These are phyloP conservation scores for Oryza glumipatula DNA, from an alignment of 176 grass and related monocot species.

Conservation along the genomic window DNA sequence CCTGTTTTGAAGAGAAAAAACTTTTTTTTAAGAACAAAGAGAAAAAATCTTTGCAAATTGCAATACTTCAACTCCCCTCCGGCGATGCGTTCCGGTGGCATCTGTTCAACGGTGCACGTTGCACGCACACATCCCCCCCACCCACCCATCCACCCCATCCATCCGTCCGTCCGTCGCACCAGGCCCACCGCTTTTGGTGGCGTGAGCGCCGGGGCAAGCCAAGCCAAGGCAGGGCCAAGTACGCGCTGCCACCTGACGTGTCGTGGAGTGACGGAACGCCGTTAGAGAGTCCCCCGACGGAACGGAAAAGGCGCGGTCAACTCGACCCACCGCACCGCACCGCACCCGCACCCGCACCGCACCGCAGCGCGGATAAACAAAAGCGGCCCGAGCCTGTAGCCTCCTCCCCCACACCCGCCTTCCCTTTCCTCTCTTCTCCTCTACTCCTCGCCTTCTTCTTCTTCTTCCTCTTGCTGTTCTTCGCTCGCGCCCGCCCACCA, in stretches of 20 bases:
- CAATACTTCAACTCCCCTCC: not conserved
- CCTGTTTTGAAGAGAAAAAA: not conserved
- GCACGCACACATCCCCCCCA: not conserved
- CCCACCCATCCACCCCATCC: not conserved
- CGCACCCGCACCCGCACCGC: slow-evolving; percentile 13
- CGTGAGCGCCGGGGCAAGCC: slow-evolving; percentile 56
- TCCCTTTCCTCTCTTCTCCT: slow-evolving; percentile 4
- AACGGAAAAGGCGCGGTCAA: slow-evolving; percentile 61
- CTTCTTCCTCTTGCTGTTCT: not conserved
- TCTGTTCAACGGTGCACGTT: not conserved
- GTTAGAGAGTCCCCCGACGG: slow-evolving; percentile 43
- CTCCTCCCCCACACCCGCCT: slow-evolving; percentile 10
- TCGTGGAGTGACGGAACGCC: slow-evolving; percentile 1
- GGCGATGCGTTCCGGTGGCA: not conserved
- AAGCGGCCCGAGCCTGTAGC: slow-evolving; percentile 11
- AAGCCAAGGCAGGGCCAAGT: slow-evolving; percentile 13
- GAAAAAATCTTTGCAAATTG: not conserved
- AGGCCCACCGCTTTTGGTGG: slow-evolving; percentile 38
- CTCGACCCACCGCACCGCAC: slow-evolving; percentile 35
- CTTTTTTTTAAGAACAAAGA: too few relatives aligned
- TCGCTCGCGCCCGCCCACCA: not conserved
- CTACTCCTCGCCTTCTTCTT: not conserved
- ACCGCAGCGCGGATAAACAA: slow-evolving; percentile 60
- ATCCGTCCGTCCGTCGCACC: not conserved
- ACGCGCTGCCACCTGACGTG: slow-evolving; percentile 1